A percentile compares a stretch with the other conserved stretches of the same genome.
These are phyloP conservation scores for Lipomyces starkeyi DNA, from an alignment of 805 yeast species.

Conservation along the genomic window DNA sequence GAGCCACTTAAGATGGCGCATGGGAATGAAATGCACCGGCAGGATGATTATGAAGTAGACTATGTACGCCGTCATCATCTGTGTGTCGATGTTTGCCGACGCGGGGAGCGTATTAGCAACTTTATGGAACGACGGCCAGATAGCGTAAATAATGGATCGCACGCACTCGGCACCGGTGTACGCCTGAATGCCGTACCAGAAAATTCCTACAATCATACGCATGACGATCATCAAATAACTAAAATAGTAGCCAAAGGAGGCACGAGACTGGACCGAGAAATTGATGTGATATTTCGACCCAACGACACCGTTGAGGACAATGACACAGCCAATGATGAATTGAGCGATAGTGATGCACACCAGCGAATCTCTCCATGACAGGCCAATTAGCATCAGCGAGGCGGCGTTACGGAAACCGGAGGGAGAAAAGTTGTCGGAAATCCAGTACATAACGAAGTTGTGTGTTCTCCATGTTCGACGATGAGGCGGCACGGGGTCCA, in stretches of 20 bases:
- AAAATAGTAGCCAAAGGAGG: constrained; percentile 89
- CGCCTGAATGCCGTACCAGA: constrained; percentile 89
- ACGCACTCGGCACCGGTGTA: constrained; percentile 86
- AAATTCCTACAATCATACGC: too few species aligned
- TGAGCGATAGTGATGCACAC: constrained; percentile 29
- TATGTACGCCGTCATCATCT: constrained; percentile 75
- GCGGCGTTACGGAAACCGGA: constrained; percentile 37
- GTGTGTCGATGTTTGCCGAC: constrained; percentile 43
- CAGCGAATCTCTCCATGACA: constrained; percentile 35
- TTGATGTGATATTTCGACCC: constrained; percentile 83
- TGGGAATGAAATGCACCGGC: constrained; percentile 81
- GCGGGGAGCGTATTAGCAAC: constrained; percentile 49
- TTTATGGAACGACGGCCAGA: constrained; percentile 58
- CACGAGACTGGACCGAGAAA: constrained; percentile 81
- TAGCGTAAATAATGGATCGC: constrained; percentile 72
- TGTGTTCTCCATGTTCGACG: constrained; percentile 52
- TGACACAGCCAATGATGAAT: constrained; percentile 67
- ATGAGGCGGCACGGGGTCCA: constrained; percentile 34
- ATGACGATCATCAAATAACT: constrained; percentile 78
- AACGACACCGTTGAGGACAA: constrained; percentile 72
- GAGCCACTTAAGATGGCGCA: constrained; percentile 80
- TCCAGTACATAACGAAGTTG: constrained; percentile 29
- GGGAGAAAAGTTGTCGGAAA: constrained; percentile 32
- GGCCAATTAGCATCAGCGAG: constrained; percentile 34
- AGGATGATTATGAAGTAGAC: constrained; percentile 80